phyloP scores from a whole-genome alignment of 495 filamentous ascomycete genomes.

The Trichodelitschia bisporula region DNA sequence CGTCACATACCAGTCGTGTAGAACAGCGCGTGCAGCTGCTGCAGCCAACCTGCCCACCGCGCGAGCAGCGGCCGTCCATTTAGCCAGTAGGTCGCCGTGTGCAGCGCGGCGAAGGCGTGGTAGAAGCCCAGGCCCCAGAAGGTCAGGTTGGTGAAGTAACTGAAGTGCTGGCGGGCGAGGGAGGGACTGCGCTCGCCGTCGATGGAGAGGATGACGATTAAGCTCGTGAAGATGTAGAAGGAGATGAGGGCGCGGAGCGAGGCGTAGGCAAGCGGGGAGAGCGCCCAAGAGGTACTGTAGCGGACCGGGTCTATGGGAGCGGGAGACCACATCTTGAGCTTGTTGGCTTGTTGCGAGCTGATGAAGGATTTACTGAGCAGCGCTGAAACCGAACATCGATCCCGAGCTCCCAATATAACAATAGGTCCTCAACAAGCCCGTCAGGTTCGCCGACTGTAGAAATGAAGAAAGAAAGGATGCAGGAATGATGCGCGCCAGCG shows the following conservation, averaged over 20 bases:
- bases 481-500: too few species aligned
- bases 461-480: too few species aligned
- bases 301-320: too few species aligned
- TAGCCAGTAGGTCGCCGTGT: slow-evolving; percentile 38
- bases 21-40: slow-evolving; percentile 36
- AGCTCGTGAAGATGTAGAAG: slow-evolving; percentile 46
- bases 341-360: too few species aligned
- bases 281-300: slow-evolving; percentile 53
- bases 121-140: slow-evolving; percentile 72
- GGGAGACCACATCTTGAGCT: too few species aligned
- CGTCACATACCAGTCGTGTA: too few species aligned
- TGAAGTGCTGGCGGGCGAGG: slow-evolving; percentile 27
- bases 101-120: slow-evolving; percentile 32
- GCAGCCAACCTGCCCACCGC: slow-evolving; percentile 33
- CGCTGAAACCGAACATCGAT: too few species aligned
- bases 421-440: too few species aligned
- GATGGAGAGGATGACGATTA: slow-evolving; percentile 41
- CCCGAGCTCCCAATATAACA: too few species aligned
- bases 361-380: too few species aligned
- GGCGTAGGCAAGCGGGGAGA: slow-evolving; percentile 37
- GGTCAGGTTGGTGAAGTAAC: slow-evolving; percentile 56
- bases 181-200: slow-evolving; percentile 30
- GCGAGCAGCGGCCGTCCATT: slow-evolving; percentile 29
- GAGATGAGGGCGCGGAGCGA: slow-evolving; percentile 30
- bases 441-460: too few species aligned